Base-by-base conservation (phyloP, 768 basidiomycete species). In the Boletus sp. region DNA sequence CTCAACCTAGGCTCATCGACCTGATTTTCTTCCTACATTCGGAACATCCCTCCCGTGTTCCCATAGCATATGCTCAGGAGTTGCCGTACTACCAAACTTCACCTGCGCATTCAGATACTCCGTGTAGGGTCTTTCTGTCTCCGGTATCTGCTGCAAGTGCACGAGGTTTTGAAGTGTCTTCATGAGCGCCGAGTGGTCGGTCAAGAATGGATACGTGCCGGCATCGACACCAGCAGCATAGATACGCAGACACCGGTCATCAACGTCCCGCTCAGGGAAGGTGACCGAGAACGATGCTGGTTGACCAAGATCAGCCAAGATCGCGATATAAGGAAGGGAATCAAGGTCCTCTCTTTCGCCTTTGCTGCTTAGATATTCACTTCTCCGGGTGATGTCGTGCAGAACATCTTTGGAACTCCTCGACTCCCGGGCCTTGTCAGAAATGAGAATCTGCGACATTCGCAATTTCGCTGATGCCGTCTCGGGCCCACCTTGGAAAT, bases 361-460 rank as follows among this genome's bases (percentile, higher is more conserved):
- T 1, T 15, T 5, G 7, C 41, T 25, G 1, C 34, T 8, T 1
- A 60, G 37, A 38, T 17, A 9, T 38, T 9, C 37, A 38, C 32
- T 0, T 21, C 15, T n/a, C 23, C 57, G 51, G 2, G 39, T 44
- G 23, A 63, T 54, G 0, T 17, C 7, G 9, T 14, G 7, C n/a
- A 63, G 27, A 1, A 2, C 25, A 0, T 62, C 8, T 10, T 23
- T 50, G 5, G 41, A 53, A 10, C 7, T 2, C 25, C 2, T 41
- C 5, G 48, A 52, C 17, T 10, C 19, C 1, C 39, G 42, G 13
- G 42, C n/a, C n/a, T n/a, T n/a, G n/a, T n/a, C n/a, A n/a, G n/a
- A n/a, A n/a, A n/a, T n/a, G n/a, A n/a, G n/a, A 1, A 63, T 58
- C 17, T 67, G 65, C 2, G 65, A 66, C 42, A 56, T 54, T 14